Percentiles rank a stretch among this genome's conserved stretches.
phyloP scores from a whole-genome alignment of 805 yeast species.

The Hanseniaspora lachancei region DNA sequence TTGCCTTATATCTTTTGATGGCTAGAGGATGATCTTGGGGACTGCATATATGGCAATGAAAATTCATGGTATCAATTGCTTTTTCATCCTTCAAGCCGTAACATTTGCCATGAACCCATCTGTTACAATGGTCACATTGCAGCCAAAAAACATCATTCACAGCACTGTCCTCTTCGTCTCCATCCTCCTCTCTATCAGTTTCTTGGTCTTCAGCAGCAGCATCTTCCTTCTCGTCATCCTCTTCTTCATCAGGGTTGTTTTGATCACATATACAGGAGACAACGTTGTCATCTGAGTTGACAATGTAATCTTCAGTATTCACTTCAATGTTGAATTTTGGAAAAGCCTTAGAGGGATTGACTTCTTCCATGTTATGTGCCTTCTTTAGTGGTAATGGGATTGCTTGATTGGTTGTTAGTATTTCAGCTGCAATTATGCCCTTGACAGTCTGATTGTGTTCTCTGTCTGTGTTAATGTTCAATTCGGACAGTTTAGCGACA shows the following conservation, averaged over 20 bases:
- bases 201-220: neutral
- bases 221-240: conserved; percentile 1
- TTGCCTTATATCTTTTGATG: conserved; percentile 3
- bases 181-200: neutral
- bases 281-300: conserved; percentile 68
- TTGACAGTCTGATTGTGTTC: conserved; percentile 20
- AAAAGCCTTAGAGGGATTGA: neutral
- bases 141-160: conserved; percentile 81
- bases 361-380: conserved; percentile 9
- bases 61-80: conserved; percentile 32
- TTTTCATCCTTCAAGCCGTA: conserved; percentile 60
- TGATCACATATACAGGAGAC: conserved; percentile 83
- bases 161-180: conserved; percentile 3
- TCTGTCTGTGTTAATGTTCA: neutral
- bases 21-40: conserved; percentile 7
- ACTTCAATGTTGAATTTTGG: neutral
- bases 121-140: conserved; percentile 82
- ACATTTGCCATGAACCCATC: conserved; percentile 95
- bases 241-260: conserved; percentile 33
- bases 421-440: conserved; percentile 71
- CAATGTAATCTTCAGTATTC: conserved; percentile 35
- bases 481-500: conserved; percentile 3
- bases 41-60: conserved; percentile 7
- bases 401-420: conserved; percentile 70
- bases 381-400: conserved; percentile 46